phyloP scores from a whole-genome alignment of 1,284 basidiomycete genomes.

The Leccinum solheimii region DNA sequence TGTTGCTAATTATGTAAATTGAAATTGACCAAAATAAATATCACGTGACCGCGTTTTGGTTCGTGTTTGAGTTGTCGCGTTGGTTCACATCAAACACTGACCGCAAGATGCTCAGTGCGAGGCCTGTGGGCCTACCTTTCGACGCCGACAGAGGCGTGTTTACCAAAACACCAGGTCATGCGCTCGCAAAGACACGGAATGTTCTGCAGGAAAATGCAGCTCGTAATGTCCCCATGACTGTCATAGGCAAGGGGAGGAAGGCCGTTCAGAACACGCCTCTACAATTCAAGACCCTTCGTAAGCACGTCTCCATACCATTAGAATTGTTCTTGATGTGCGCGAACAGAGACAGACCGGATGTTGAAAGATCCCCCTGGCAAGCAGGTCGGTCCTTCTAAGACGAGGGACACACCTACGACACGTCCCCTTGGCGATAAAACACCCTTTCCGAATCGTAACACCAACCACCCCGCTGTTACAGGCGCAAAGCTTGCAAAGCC shows the following conservation, averaged over 20 bases:
- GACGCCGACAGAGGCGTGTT: conserved; percentile 39
- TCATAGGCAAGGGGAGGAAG: conserved; percentile 47
- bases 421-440: conserved; percentile 60
- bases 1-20: neutral
- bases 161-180: conserved; percentile 51
- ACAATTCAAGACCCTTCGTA: conserved; percentile 38
- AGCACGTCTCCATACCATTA: conserved; percentile 6
- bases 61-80: conserved; percentile 17
- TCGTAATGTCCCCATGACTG: conserved; percentile 41
- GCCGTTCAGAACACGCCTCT: conserved; percentile 40
- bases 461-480: conserved; percentile 27
- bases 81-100: conserved; percentile 6
- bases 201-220: conserved; percentile 55
- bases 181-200: conserved; percentile 38
- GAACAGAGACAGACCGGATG: conserved; percentile 29
- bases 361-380: conserved; percentile 25
- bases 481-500: conserved; percentile 35
- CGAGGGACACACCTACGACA: conserved; percentile 27
- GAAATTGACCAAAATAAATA: neutral
- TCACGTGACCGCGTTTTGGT: conserved; percentile 32
- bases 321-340: conserved; percentile 3
- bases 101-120: conserved; percentile 26
- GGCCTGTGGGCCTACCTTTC: conserved; percentile 38
- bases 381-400: conserved; percentile 28
- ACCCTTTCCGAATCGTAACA: conserved; percentile 55